Conservation (phyloP, 495 filamentous ascomycete species). For the Lasiosphaeria ovina region DNA sequence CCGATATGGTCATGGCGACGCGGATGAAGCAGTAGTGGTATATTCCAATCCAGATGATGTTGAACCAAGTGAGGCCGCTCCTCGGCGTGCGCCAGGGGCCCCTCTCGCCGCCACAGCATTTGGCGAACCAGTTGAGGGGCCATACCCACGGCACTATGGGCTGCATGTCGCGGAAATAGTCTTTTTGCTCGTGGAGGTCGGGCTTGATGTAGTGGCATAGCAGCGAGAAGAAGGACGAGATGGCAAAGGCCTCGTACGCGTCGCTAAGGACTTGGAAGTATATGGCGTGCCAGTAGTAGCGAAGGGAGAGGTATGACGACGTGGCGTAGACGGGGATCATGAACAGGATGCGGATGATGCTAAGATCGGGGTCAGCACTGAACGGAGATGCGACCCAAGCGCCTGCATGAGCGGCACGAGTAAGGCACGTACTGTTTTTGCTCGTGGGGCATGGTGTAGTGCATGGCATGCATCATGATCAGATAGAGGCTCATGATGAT, state of each 20-base stretch:
- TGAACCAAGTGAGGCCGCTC: slow-evolving; percentile 92
- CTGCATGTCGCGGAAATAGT: slow-evolving; percentile 71
- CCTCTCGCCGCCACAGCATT: slow-evolving; percentile 62
- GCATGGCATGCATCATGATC: slow-evolving; percentile 73
- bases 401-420: background rate
- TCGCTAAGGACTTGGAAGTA: slow-evolving; percentile 81
- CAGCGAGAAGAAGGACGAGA: slow-evolving; percentile 87
- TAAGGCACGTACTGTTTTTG: slow-evolving; percentile 66
- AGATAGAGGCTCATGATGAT: slow-evolving; percentile 58
- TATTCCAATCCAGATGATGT: slow-evolving; percentile 81
- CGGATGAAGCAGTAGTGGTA: slow-evolving; percentile 92
- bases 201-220: slow-evolving; percentile 82
- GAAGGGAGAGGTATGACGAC: slow-evolving; percentile 74
- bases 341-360: slow-evolving; percentile 85
- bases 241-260: slow-evolving; percentile 91
- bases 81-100: slow-evolving; percentile 70
- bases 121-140: slow-evolving; percentile 68
- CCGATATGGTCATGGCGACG: slow-evolving; percentile 77
- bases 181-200: slow-evolving; percentile 79
- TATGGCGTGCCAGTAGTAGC: slow-evolving; percentile 75
- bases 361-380: slow-evolving; percentile 22
- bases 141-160: slow-evolving; percentile 70
- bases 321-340: slow-evolving; percentile 86
- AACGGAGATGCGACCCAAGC: too few relatives aligned
- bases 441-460: slow-evolving; percentile 80